Conservation (phyloP, 2,329 filamentous ascomycete species). For the Aspergillus sp. region DNA sequence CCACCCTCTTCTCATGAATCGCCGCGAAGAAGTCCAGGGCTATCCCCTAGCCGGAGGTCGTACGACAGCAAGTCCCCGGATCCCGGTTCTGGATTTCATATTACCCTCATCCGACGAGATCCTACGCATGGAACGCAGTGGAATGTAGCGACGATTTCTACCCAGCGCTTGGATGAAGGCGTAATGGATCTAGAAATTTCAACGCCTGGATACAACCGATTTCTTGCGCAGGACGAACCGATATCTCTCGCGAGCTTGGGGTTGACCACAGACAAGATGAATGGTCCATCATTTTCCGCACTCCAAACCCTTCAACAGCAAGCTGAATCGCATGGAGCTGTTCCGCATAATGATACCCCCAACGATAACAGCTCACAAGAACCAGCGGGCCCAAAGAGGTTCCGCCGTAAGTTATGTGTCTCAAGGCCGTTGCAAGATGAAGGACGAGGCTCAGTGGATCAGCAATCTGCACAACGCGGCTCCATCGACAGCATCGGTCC, state of each 20-base stretch:
- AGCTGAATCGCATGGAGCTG: not conserved
- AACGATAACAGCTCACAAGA: conserved; percentile 8
- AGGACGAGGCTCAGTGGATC: conserved; percentile 13
- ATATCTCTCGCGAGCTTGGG: conserved; percentile 28
- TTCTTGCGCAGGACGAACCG: conserved; percentile 37
- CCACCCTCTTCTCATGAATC: conserved; percentile 16
- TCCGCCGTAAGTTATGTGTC: conserved; percentile 27
- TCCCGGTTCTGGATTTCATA: conserved; percentile 25
- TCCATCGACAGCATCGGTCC: conserved; percentile 9
- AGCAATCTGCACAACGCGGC: conserved; percentile 7
- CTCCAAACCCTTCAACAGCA: conserved; percentile 4
- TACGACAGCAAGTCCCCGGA: conserved; percentile 6
- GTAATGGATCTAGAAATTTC: conserved; percentile 49
- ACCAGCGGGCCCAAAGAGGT: conserved; percentile 20
- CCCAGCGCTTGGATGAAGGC: conserved; percentile 23
- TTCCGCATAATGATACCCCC: not conserved
- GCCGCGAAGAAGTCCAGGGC: conserved; percentile 21
- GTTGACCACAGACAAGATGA: conserved; percentile 14
- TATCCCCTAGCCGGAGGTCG: conserved; percentile 18
- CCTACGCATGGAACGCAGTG: conserved; percentile 63
- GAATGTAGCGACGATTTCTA: conserved; percentile 63
- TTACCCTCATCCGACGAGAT: conserved; percentile 66
- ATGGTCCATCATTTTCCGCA: conserved; percentile 4
- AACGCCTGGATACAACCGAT: conserved; percentile 55
- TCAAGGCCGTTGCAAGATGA: conserved; percentile 21